Percentiles rank a stretch among this genome's conserved stretches.
These are phyloP conservation scores for Heracleum sosnowskyi DNA, from an alignment of 129 eudicot species.

Conservation along the genomic window DNA sequence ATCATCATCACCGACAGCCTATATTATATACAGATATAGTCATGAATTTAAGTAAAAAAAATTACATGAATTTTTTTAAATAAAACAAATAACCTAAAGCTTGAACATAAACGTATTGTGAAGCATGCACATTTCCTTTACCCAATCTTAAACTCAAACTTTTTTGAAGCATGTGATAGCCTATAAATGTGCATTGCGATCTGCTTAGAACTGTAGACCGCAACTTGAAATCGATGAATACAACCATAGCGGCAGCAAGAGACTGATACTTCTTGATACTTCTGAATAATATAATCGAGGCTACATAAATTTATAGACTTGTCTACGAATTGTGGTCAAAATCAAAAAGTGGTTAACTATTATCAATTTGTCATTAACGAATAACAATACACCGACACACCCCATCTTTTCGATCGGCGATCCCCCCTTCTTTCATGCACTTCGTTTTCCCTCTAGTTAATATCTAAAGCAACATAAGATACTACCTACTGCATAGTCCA, in stretches of 20 bases:
- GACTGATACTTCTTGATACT: not conserved
- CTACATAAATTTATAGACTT: not conserved
- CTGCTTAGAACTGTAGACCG: not conserved
- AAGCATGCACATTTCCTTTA: not conserved
- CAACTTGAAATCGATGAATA: not conserved
- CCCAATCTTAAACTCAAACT: not conserved
- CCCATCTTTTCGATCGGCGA: not conserved
- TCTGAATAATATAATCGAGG: not conserved
- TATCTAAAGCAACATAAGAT: not conserved
- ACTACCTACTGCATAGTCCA: not conserved
- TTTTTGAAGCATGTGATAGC: not conserved
- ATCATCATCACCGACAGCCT: conserved; percentile 64
- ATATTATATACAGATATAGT: conserved; percentile 2
- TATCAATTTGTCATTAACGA: not conserved
- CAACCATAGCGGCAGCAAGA: not conserved
- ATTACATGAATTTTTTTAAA: not conserved
- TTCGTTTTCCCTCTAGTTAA: not conserved
- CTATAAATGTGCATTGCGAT: not conserved
- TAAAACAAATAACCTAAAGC: not conserved
- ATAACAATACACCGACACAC: not conserved
- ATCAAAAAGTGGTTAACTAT: not conserved
- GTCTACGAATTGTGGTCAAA: not conserved
- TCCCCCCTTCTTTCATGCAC: not conserved
- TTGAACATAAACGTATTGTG: not conserved
- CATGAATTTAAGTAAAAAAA: not conserved